Percentiles rank a stretch among this genome's conserved stretches.
Conservation (phyloP, 2,329 filamentous ascomycete species). For the Lachnellula hyalina region DNA sequence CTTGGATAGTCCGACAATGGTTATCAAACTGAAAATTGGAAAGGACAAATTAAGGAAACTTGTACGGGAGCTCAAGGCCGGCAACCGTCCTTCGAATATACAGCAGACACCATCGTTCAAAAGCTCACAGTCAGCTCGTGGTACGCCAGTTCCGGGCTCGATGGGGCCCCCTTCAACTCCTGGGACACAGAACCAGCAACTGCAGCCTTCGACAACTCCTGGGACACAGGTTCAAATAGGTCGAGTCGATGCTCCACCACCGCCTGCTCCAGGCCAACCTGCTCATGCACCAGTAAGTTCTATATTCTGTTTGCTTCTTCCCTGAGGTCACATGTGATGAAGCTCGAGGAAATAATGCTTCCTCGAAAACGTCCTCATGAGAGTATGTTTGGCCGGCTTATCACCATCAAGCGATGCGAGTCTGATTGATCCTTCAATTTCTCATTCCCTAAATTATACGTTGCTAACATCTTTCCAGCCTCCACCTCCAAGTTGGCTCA, state of each 20-base stretch:
- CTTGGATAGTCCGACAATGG: conserved; percentile 55
- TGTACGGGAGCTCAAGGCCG: conserved; percentile 48
- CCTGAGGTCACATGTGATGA: too few species aligned
- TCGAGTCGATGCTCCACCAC: conserved; percentile 60
- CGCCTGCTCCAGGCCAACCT: conserved; percentile 52
- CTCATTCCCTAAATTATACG: conserved; percentile 3
- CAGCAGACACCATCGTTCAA: conserved; percentile 39
- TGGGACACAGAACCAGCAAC: conserved; percentile 27
- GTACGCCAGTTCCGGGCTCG: conserved; percentile 45
- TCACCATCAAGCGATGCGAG: too few species aligned
- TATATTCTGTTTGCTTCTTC: background rate
- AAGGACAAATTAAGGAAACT: conserved; percentile 67
- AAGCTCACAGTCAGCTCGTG: conserved; percentile 41
- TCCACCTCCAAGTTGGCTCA: conserved; percentile 81
- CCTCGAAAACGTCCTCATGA: too few species aligned
- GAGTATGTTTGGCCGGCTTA: too few species aligned
- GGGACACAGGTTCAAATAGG: conserved; percentile 54
- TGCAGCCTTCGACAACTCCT: conserved; percentile 26
- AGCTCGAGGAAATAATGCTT: too few species aligned
- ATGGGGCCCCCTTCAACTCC: conserved; percentile 49
- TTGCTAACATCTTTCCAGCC: conserved; percentile 49
- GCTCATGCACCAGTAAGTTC: conserved; percentile 56
- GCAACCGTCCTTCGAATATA: conserved; percentile 35
- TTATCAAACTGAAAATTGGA: conserved; percentile 71
- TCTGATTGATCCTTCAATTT: conserved; percentile 1